Evolutionary conservation across 805 yeast genomes (phyloP), one percentile per base, ranked within the genome.

Genomic region (Starmerella vitae): DNA sequence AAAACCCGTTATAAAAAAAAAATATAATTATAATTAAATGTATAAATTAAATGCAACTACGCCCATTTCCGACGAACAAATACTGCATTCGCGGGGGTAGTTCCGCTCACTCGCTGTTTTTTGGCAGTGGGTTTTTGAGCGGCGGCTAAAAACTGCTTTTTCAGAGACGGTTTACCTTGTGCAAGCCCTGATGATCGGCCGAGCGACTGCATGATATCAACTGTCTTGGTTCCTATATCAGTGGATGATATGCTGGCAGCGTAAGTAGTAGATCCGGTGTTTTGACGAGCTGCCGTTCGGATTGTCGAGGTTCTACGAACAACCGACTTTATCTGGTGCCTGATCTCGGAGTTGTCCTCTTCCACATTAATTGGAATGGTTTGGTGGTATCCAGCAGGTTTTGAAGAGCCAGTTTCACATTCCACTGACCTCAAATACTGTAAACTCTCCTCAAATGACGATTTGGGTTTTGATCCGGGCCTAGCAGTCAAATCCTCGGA

Each of bases 391-490:
- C 10, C 26, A 22, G 26, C 26, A 8, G 26, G 10, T 7, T 7
- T 12, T 22, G 26, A 7, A 22, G 26, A 22, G 12, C 10, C 12
- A 22, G 10, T 22, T 14, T 5, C 14, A 14, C 20, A 20, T 18
- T 19, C 48, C 6, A 41, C 33, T 12, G 30, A 25, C 3, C 35
- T 30, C 24, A 50, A 25, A 20, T 47, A 50, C 27, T 28, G 36
- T 14, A 48, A 35, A n/a, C 47, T 40, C 18, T 50, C 54, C 21
- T 45, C 40, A 5, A 49, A 30, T 7, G 46, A 25, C 9, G 33
- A n/a, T 13, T n/a, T 14, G 12, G 40, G 39, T 14, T 27, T 21
- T 1, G 26, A 29, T 4, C 15, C 35, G 7, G 51, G 51, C 20
- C 44, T 35, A 7, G 42, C 38, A 9, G 42, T 34, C 19, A 47